Evolutionary conservation across 148 eudicot species (phyloP).

Genomic region (Chenopodium berlandieri): DNA sequence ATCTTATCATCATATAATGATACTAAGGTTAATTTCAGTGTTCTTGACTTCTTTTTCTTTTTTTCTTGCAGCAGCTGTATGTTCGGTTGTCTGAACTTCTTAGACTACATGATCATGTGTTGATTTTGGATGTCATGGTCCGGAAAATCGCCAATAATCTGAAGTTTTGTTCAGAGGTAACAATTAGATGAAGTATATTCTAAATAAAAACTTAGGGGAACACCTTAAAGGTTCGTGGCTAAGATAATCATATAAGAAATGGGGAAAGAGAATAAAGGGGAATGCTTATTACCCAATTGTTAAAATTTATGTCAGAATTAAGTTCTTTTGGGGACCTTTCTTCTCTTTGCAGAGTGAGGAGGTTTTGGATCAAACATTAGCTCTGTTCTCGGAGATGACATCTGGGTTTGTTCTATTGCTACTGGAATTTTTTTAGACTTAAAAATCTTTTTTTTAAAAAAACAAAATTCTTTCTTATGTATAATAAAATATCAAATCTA

Average conservation of each 20-base stretch:
- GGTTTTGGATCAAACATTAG: slow-evolving; percentile 73
- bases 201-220: neutral
- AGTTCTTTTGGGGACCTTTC: slow-evolving; percentile 2
- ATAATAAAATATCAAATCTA: slow-evolving; percentile 14
- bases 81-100: slow-evolving; percentile 85
- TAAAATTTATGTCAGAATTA: neutral
- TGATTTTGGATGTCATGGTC: slow-evolving; percentile 75
- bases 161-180: slow-evolving; percentile 80
- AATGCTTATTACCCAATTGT: slow-evolving; percentile 18
- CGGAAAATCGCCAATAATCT: slow-evolving; percentile 81
- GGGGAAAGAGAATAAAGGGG: neutral
- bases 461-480: slow-evolving; percentile 1
- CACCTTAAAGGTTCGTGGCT: neutral
- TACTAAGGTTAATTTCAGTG: neutral
- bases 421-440: slow-evolving; percentile 10
- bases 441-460: neutral
- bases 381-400: slow-evolving; percentile 79
- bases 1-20: neutral
- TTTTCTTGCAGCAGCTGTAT: slow-evolving; percentile 78
- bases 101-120: slow-evolving; percentile 79
- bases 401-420: slow-evolving; percentile 61
- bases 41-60: slow-evolving; percentile 2
- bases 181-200: neutral
- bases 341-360: slow-evolving; percentile 60
- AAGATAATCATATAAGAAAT: neutral